Base-by-base conservation (phyloP, 176 grass and related monocot genomes). In the barley (Hordeum vulgare) region DNA sequence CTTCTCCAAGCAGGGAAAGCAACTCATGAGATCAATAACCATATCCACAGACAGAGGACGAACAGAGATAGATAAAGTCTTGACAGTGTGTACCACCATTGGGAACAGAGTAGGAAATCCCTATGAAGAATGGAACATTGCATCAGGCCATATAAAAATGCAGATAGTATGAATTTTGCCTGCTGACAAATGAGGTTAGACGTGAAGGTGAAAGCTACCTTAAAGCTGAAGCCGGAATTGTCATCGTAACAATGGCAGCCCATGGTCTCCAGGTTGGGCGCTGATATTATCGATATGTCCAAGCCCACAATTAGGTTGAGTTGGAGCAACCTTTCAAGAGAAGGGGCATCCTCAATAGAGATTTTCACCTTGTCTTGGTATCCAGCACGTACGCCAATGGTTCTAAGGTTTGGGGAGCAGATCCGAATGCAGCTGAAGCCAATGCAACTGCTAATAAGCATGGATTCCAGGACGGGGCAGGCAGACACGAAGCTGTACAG, bases 1-100 rank as follows among this genome's bases (percentile, higher is more conserved):
- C 9, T 77, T 77, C 33, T 60, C 54, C 75, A 77, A 77, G 75
- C 75, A 77, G 7, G 54, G 75, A 39, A 77, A 77, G 53, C 21
- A 77, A 60, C n/a, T 18, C 75, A 77, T 24, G 7, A 77, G 59
- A 14, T 23, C 13, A 29, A 61, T 21, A 60, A 77, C 54, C 75
- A 29, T 60, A 3, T 77, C 34, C 33, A 77, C 54, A 33, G 34
- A 18, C 10, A 39, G 33, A 26, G 0, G 1, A 37, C 10, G 2
- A 35, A 61, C 35, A 36, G 3, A 1, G 33, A 77, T 51, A 17
- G 75, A 37, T 61, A 77, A 25, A 60, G 35, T 39, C 75, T 77
- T 61, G 7, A 76, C 6, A 2, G 29, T 58, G 12, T 45, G 23
- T 13, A 15, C 29, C 37, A 44, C 40, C 2, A 33, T 3, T 5